Base-by-base conservation (phyloP, 2,329 filamentous ascomycete genomes). In the Metarhizium rileyi region DNA sequence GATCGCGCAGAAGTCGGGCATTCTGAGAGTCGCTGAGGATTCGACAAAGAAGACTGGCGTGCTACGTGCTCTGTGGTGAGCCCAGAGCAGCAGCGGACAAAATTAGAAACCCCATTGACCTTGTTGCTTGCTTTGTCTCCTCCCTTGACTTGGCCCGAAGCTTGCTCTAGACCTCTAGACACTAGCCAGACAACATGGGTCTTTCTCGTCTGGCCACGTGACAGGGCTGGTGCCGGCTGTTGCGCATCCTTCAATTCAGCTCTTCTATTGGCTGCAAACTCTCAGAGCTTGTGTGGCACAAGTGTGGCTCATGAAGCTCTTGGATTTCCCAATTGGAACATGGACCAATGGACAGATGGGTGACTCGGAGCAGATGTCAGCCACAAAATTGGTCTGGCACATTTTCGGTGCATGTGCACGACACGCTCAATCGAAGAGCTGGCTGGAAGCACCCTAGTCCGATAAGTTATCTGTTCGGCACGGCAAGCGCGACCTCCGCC, bases 241-340 rank as follows among this genome's bases (percentile, higher is more conserved):
- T n/a, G n/a, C n/a, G n/a, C n/a, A n/a, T n/a, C n/a, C n/a, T 30
- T 25, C 41, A 50, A 50, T 52, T 50, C 44, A 30, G 33, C 5
- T 12, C 33, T 18, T 5, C 33, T 16, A 50, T 52, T 50, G 50
- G 48, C 36, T 28, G n/a, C n/a, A 4, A 14, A 4, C 8, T 7
- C 5, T 45, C 33, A 35, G 16, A 14, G 27, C 16, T 40, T n/a
- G n/a, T n/a, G 41, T 46, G 51, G 51, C 48, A 44, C 22, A 22
- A 23, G 30, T 40, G 45, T 48, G 51, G 51, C 48, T 48, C 22
- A 23, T 10, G 28, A 36, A 7, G 20, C 23, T 16, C 35, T 5
- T 41, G 35, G 10, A 41, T 12, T 28, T 30, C 28, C 43, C 44
- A 47, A 40, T 18, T 38, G 18, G 28, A 16, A 23, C n/a, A n/a